A percentile compares a stretch with the other conserved stretches of the same genome.
Conservation (phyloP, 2,329 filamentous ascomycete species). For the Myriosclerotinia curreyana region DNA sequence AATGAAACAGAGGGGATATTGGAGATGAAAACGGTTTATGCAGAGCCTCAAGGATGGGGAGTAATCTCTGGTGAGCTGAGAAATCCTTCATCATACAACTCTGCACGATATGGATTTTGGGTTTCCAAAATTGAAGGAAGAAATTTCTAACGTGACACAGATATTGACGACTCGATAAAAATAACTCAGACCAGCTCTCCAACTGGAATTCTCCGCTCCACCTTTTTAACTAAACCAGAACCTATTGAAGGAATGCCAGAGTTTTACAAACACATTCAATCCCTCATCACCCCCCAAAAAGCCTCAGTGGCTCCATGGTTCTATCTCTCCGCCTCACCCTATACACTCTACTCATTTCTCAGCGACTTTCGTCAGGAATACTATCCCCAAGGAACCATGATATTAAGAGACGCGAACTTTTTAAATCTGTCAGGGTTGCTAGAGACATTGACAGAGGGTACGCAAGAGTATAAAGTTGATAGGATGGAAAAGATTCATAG, state of each 20-base stretch:
- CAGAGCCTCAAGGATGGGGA: conserved; percentile 75
- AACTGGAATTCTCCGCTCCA: conserved; percentile 75
- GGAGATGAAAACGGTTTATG: conserved; percentile 69
- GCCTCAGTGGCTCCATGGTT: conserved; percentile 70
- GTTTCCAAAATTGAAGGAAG: background rate
- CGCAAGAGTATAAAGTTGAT: conserved; percentile 80
- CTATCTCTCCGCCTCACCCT: conserved; percentile 90
- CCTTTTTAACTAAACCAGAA: conserved; percentile 72
- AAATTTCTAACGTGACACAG: conserved; percentile 44
- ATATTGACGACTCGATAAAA: conserved; percentile 96
- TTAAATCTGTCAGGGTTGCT: conserved; percentile 79
- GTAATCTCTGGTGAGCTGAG: conserved; percentile 64
- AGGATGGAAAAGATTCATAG: conserved; percentile 73
- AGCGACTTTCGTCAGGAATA: conserved; percentile 66
- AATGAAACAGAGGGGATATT: conserved; percentile 52
- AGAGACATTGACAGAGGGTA: conserved; percentile 73
- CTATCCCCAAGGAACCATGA: conserved; percentile 75
- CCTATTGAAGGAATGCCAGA: conserved; percentile 80
- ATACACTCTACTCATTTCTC: conserved; percentile 89
- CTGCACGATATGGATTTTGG: background rate
- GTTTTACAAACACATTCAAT: conserved; percentile 67
- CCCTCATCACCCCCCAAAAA: conserved; percentile 44
- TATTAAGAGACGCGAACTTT: conserved; percentile 83
- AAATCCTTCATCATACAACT: too few species aligned
- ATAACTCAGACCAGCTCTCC: conserved; percentile 78